Evolutionary conservation across 2,329 filamentous ascomycete genomes (phyloP), one percentile per base, ranked within the genome.

Genomic region (Fusarium illudens): DNA sequence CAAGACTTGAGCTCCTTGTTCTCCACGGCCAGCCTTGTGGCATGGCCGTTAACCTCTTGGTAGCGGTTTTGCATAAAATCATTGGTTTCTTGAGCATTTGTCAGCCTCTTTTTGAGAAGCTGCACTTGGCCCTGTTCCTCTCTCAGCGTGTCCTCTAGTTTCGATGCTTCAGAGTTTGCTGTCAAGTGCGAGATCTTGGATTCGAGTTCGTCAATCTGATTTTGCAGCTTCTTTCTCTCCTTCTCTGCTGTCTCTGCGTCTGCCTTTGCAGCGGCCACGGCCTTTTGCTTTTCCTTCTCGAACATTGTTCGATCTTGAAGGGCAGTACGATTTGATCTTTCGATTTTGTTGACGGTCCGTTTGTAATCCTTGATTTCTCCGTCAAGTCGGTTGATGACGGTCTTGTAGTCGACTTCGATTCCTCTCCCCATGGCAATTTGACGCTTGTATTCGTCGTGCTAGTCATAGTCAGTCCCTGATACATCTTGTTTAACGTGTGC

Each of bases 51-150:
- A 1, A 85, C 84, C 20, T 84, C 80, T 69, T 90, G 89, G 70
- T 91, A 92, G 10, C 84, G 79, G 4, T 82, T 81, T 54, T 86
- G 84, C 12, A 83, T 79, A 70, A 89, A 92, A 2, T 88, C 86
- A 25, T 84, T 78, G 4, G 89, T 86, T 13, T 79, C 80, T 27
- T 84, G 77, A 4, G 81, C 76, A 6, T 80, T 77, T 54, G 80
- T 79, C 6, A 79, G 73, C 19, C 78, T 79, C 57, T 77, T 78
- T 36, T 83, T 81, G 4, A 84, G 77, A 13, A 79, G 73, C 49
- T 78, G 75, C 15, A 82, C 78, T 25, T 83, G 74, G 5, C 80
- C 68, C 52, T 75, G 71, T 3, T 74, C 66, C 48, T 79, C 80
- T n/a, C 78, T 79, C 9, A 84, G 70, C 39, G 77, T 78, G 19